Base-by-base conservation (phyloP, 163 green algal species). In the Chlorella variabilis region DNA sequence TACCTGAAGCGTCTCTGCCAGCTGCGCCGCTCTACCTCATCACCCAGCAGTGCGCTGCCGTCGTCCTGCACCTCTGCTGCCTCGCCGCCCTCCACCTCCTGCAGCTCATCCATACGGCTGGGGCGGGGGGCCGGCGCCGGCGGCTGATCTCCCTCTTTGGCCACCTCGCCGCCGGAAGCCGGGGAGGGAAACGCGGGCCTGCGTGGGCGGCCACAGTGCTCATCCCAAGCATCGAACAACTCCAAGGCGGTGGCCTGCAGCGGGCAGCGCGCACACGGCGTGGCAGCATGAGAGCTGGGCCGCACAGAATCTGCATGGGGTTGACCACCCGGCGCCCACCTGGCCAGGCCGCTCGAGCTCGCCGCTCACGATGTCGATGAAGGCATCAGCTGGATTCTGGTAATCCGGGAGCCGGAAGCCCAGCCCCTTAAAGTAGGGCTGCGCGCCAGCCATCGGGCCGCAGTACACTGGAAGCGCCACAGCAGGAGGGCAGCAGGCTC, bases 361-460 rank as follows among this genome's bases (percentile, higher is more conserved):
- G 20, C 87, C 87, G 15, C 81, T 85, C 56, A 92, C 66, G 29
- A 93, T 88, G 85, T 93, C 88, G 78, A 93, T 84, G 51, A 87
- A 84, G 29, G 78, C 68, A 75, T 93, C 89, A 1, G 86, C 88
- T 15, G 89, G 89, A 73, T 93, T 93, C 42, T 78, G 85, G n/a
- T 82, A 71, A 36, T 48, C 33, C 18, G 89, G 89, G 42, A 92
- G 65, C 31, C 34, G n/a, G 48, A 82, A 90, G 27, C 87, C 87
- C 62, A 92, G 75, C 23, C 65, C 49, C 63, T 87, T 75, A 84
- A 92, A 92, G 81, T 92, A 89, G 20, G 34, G 23, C 81, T 90
- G 81, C 36, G 62, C 62, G 23, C 41, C 41, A 1, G 61, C 29
- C 51, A 79, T 48, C 3, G 33, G n/a, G 18, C 89, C 87, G 42